Conservation (phyloP, 441 rosid genomes). For the Dalechampia spathulata region DNA sequence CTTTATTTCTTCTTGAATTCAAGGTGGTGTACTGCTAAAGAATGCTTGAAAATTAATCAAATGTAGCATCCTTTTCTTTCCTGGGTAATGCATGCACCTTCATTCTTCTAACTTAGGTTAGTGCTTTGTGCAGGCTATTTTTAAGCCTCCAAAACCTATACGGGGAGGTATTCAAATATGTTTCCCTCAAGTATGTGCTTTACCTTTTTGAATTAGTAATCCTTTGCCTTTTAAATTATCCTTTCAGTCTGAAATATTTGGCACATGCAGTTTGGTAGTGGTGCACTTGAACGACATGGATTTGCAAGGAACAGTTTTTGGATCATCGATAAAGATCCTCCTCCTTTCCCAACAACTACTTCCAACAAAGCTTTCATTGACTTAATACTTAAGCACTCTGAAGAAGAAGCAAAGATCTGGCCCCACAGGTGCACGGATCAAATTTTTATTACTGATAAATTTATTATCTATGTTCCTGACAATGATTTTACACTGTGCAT, state of each 20-base stretch:
- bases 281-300: conserved; percentile 77
- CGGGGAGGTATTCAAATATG: conserved; percentile 94
- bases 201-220: conserved; percentile 3
- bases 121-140: conserved; percentile 43
- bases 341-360: conserved; percentile 40
- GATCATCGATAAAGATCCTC: conserved; percentile 63
- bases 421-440: conserved; percentile 80
- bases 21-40: too few relatives aligned
- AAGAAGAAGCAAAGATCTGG: conserved; percentile 75
- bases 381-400: conserved; percentile 59
- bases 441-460: too few relatives aligned
- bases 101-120: background rate
- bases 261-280: conserved; percentile 57
- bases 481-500: too few relatives aligned
- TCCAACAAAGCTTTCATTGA: conserved; percentile 47
- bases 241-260: conserved; percentile 4
- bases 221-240: background rate
- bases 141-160: conserved; percentile 65
- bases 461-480: too few relatives aligned
- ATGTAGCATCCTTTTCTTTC: background rate
- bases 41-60: background rate
- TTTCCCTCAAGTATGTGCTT: conserved; percentile 73
- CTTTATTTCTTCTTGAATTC: background rate
- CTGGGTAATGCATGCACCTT: background rate
- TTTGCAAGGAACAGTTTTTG: conserved; percentile 85